These are phyloP conservation scores for Hypoxylon rickii DNA, from an alignment of 495 filamentous ascomycete genomes.

Conservation along the genomic window DNA sequence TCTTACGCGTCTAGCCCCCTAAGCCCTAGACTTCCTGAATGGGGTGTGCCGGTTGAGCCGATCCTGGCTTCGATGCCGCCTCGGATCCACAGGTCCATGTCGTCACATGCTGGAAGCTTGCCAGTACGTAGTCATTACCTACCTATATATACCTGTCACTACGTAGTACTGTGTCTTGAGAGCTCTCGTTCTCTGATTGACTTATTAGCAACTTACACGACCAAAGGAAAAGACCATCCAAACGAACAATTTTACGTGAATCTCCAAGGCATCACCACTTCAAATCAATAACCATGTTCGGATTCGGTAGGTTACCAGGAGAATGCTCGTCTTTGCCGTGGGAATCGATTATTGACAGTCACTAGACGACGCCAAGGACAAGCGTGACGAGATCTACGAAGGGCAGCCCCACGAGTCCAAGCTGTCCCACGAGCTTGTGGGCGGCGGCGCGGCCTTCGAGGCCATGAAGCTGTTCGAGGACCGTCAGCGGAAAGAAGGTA, in stretches of 20 bases:
- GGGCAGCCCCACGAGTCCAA: slow-evolving; percentile 59
- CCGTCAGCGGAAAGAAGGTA: slow-evolving; percentile 72
- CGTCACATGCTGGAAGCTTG: slow-evolving; percentile 7
- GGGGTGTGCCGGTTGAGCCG: slow-evolving; percentile 23
- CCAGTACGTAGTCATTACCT: neutral
- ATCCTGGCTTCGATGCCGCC: slow-evolving; percentile 21
- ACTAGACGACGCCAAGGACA: slow-evolving; percentile 49
- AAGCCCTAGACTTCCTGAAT: slow-evolving; percentile 3
- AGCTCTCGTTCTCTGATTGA: too few species aligned
- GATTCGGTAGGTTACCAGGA: slow-evolving; percentile 42
- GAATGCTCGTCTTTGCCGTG: neutral
- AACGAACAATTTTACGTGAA: neutral
- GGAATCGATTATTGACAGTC: neutral
- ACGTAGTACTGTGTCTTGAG: too few species aligned
- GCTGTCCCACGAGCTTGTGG: slow-evolving; percentile 74
- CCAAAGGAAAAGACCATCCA: neutral
- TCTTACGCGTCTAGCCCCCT: slow-evolving; percentile 16
- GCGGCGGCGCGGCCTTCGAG: slow-evolving; percentile 77
- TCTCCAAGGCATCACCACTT: neutral
- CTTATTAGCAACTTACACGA: slow-evolving; percentile 5
- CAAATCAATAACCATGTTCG: slow-evolving; percentile 42
- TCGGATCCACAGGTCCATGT: slow-evolving; percentile 24
- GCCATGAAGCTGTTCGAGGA: slow-evolving; percentile 83
- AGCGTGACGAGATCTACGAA: slow-evolving; percentile 66
- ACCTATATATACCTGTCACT: too few species aligned